phyloP scores from a whole-genome alignment of 768 basidiomycete genomes.

The Boletus tylopilopsis region DNA sequence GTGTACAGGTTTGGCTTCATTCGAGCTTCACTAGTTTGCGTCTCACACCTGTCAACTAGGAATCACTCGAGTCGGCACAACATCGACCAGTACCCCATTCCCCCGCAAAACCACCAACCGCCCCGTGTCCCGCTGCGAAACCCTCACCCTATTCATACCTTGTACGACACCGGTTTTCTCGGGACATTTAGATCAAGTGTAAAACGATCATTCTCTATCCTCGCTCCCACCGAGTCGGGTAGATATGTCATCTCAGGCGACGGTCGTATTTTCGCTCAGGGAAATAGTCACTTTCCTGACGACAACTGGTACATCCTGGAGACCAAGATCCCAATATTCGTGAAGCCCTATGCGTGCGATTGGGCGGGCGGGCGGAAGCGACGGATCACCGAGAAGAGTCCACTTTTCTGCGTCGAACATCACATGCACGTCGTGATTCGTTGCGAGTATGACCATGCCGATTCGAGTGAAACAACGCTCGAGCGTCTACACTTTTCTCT shows the following conservation, averaged over 20 bases:
- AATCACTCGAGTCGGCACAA: slow-evolving; percentile 40
- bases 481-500: slow-evolving; percentile 38
- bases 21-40: background rate
- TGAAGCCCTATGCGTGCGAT: slow-evolving; percentile 14
- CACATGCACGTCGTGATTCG: slow-evolving; percentile 49
- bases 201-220: slow-evolving; percentile 43
- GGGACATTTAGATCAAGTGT: slow-evolving; percentile 21
- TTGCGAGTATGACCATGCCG: slow-evolving; percentile 51
- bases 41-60: slow-evolving; percentile 30
- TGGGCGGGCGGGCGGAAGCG: slow-evolving; percentile 30
- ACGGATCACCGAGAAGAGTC: slow-evolving; percentile 47
- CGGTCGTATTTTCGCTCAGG: slow-evolving; percentile 45
- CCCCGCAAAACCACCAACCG: slow-evolving; percentile 55
- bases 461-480: slow-evolving; percentile 22
- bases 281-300: slow-evolving; percentile 17
- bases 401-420: slow-evolving; percentile 57
- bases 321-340: slow-evolving; percentile 19
- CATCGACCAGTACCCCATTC: slow-evolving; percentile 50
- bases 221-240: slow-evolving; percentile 45
- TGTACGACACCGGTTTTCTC: slow-evolving; percentile 47
- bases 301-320: slow-evolving; percentile 28
- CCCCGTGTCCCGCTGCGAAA: slow-evolving; percentile 55
- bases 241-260: slow-evolving; percentile 46
- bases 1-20: slow-evolving; percentile 51
- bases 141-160: slow-evolving; percentile 45